phyloP scores from a whole-genome alignment of 495 filamentous ascomycete species.

The Pseudomonodictys pantanalensis region DNA sequence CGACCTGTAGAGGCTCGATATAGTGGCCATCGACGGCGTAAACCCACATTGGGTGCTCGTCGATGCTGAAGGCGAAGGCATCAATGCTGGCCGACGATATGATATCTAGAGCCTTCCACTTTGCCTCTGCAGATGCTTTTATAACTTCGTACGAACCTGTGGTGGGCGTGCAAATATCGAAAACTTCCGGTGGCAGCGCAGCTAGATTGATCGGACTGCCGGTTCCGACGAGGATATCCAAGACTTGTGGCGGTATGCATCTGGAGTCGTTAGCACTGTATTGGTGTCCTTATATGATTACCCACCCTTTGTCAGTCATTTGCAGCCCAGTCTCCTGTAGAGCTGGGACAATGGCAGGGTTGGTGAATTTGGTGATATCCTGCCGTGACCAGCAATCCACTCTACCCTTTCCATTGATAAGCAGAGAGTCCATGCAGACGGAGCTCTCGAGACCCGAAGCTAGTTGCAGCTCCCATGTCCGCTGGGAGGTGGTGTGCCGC shows the following conservation, averaged over 20 bases:
- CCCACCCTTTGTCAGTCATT: constrained; percentile 54
- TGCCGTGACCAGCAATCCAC: constrained; percentile 48
- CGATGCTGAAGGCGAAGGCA: constrained; percentile 46
- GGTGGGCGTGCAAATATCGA: constrained; percentile 43
- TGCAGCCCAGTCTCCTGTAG: constrained; percentile 39
- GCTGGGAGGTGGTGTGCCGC: constrained; percentile 50
- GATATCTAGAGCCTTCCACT: constrained; percentile 52
- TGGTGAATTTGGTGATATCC: constrained; percentile 34
- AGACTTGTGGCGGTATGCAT: neutral
- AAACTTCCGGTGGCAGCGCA: constrained; percentile 8
- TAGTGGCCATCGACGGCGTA: constrained; percentile 49
- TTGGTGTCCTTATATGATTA: neutral
- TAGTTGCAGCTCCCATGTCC: constrained; percentile 38
- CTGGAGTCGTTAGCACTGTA: no score
- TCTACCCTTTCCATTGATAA: constrained; percentile 55
- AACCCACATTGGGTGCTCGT: constrained; percentile 46
- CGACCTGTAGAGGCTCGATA: constrained; percentile 43
- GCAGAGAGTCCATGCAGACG: constrained; percentile 49
- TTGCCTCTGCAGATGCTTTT: constrained; percentile 11
- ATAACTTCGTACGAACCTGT: constrained; percentile 44
- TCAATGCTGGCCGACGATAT: constrained; percentile 46
- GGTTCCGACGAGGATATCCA: neutral
- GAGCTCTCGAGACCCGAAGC: constrained; percentile 40
- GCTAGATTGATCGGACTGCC: neutral
- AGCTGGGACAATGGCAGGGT: constrained; percentile 36